Evolutionary conservation across 176 grass and related monocot genomes (phyloP), one percentile per base, ranked within the genome.

Genomic region (Cenchrus purpureus): DNA sequence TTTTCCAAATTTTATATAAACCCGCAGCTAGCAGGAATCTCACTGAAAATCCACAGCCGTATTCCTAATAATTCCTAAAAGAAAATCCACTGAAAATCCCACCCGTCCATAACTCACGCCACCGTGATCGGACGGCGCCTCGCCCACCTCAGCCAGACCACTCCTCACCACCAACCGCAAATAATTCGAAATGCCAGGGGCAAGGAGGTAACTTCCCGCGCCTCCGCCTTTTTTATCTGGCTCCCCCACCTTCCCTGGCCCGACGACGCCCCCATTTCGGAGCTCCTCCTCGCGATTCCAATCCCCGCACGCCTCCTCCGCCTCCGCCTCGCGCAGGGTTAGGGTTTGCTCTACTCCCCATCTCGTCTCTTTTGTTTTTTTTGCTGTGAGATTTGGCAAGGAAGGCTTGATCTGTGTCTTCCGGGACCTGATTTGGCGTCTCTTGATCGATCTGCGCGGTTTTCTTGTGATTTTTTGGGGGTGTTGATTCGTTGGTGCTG

Each of bases 251-350:
- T 86, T 81, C 79, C 53, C 76, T 74, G 69, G 82, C 73, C 71
- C 50, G 82, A 65, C 61, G 63, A 79, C 88, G 79, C 82, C 85
- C 68, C 85, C 71, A 82, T 73, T 86, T 79, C 88, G 73, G 69
- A 79, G 84, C 76, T 78, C 80, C 80, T 73, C 72, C 73, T 72
- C 82, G 85, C 87, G 92, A 80, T 87, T 88, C 86, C 81, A 72
- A 83, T 86, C 86, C 53, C 25, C 61, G 68, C 75, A 87, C 84
- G 75, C 43, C 84, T 34, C 78, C 86, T 46, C 65, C 50, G 8
- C 67, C 55, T 42, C 85, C 71, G 78, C 85, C 68, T 43, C 56
- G 71, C 68, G 31, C 87, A 86, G 60, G 82, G 87, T 93, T 88
- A 91, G 84, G 79, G 73, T 89, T 87, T 84, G 29, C 63, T 51